phyloP scores from a whole-genome alignment of 2,329 filamentous ascomycete genomes.

The Exophiala mesophila region DNA sequence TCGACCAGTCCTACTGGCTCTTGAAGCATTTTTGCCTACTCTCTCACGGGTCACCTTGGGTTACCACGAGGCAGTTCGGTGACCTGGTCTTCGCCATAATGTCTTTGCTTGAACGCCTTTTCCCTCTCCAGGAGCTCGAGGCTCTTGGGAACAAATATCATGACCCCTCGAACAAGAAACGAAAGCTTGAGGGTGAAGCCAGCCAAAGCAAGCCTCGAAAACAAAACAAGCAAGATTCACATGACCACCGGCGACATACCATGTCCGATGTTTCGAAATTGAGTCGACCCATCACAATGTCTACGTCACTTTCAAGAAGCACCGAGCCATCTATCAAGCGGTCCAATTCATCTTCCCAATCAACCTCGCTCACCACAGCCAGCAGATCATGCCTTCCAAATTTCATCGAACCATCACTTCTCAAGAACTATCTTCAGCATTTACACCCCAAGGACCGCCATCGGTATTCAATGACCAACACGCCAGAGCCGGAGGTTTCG shows the following conservation, averaged over 20 bases:
- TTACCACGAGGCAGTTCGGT: no score
- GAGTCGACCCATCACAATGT: neutral
- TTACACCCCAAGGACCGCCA: slow-evolving; percentile 20
- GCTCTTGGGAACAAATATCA: slow-evolving; percentile 21
- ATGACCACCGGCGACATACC: slow-evolving; percentile 7
- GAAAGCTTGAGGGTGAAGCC: slow-evolving; percentile 11
- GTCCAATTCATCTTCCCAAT: slow-evolving; percentile 11
- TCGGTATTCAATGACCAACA: slow-evolving; percentile 12
- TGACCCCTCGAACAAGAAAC: slow-evolving; percentile 16
- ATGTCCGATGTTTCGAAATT: slow-evolving; percentile 6
- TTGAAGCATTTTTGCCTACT: no score
- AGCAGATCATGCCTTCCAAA: slow-evolving; percentile 15
- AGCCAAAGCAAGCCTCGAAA: neutral
- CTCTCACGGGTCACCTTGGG: no score
- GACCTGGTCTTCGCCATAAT: no score
- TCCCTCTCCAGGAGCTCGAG: slow-evolving; percentile 19
- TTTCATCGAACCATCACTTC: slow-evolving; percentile 19
- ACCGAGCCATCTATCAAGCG: slow-evolving; percentile 3
- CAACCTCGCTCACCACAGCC: neutral
- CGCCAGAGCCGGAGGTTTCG: slow-evolving; percentile 3
- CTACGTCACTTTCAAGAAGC: neutral
- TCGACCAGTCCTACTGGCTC: no score
- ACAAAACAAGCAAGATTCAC: slow-evolving; percentile 3
- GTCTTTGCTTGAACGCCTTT: slow-evolving; percentile 19
- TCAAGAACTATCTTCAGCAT: slow-evolving; percentile 20